These are phyloP conservation scores for Hypomontagnella submonticulosa DNA, from an alignment of 495 filamentous ascomycete genomes.

Conservation along the genomic window DNA sequence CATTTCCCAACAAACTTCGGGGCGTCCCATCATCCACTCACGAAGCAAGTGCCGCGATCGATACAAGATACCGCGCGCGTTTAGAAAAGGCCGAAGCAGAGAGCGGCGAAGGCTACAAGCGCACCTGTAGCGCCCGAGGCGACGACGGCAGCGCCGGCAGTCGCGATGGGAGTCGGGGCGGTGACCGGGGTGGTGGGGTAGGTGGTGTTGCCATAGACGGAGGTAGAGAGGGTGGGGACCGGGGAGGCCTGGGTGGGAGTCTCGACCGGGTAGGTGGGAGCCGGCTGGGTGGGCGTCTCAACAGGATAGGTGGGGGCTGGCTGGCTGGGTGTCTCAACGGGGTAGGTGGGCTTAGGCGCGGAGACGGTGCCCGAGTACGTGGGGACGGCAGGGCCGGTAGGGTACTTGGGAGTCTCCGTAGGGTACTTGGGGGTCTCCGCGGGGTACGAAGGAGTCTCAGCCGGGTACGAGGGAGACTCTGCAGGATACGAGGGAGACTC, in stretches of 20 bases:
- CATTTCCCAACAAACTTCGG: slow-evolving; percentile 1
- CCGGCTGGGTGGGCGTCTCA: slow-evolving; percentile 20
- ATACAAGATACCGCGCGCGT: no score
- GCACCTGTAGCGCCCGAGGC: slow-evolving; percentile 39
- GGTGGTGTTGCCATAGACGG: slow-evolving; percentile 16
- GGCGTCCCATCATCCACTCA: background rate
- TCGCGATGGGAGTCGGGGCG: slow-evolving; percentile 30
- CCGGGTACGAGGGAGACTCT: slow-evolving; percentile 14
- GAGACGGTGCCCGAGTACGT: background rate
- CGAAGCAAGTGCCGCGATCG: background rate
- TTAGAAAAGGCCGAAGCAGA: slow-evolving; percentile 45
- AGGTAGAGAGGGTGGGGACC: slow-evolving; percentile 17
- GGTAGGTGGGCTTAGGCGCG: slow-evolving; percentile 17
- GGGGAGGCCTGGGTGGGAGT: slow-evolving; percentile 7
- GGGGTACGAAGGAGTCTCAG: slow-evolving; percentile 4
- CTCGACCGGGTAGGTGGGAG: slow-evolving; percentile 15
- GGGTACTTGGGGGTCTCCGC: slow-evolving; percentile 1
- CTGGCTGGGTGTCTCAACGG: slow-evolving; percentile 13
- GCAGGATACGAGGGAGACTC: slow-evolving; percentile 24
- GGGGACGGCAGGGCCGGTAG: background rate
- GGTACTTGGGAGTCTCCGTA: slow-evolving; percentile 2
- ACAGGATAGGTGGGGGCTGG: slow-evolving; percentile 29
- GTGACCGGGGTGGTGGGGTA: slow-evolving; percentile 16
- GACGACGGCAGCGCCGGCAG: slow-evolving; percentile 37
- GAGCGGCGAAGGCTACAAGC: slow-evolving; percentile 37